Conservation (phyloP, 2,329 filamentous ascomycete species). For the Alternaria triticimaculans region DNA sequence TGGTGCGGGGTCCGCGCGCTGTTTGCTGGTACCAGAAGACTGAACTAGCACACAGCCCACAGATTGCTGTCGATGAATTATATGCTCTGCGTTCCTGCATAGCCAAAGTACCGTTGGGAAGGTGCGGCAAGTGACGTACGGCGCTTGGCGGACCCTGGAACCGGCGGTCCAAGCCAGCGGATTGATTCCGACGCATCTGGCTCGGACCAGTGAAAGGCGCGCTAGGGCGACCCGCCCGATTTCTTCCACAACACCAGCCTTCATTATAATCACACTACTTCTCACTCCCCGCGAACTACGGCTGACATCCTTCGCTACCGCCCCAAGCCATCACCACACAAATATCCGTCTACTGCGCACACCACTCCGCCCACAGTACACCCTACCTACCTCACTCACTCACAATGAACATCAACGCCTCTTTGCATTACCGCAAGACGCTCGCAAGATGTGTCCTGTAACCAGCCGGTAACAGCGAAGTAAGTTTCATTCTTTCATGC, state of each 20-base stretch:
- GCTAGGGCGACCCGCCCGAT: slow-evolving; percentile 16
- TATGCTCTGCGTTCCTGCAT: slow-evolving; percentile 14
- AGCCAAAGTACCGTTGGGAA: neutral
- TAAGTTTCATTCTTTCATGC: slow-evolving; percentile 15
- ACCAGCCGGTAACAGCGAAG: slow-evolving; percentile 33
- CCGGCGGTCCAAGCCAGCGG: slow-evolving; percentile 12
- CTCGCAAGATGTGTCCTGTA: slow-evolving; percentile 37
- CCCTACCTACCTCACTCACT: neutral
- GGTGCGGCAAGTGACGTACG: slow-evolving; percentile 14
- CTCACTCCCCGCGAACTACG: slow-evolving; percentile 12
- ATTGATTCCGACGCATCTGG: slow-evolving; percentile 13
- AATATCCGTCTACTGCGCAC: slow-evolving; percentile 3
- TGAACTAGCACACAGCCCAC: neutral
- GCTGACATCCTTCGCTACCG: slow-evolving; percentile 25
- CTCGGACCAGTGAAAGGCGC: slow-evolving; percentile 9
- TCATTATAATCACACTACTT: slow-evolving; percentile 14
- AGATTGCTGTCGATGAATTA: neutral
- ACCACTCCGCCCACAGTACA: neutral
- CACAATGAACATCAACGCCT: slow-evolving; percentile 36
- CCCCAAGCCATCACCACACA: slow-evolving; percentile 17
- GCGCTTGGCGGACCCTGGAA: slow-evolving; percentile 9
- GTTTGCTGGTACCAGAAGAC: neutral
- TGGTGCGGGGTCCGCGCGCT: neutral
- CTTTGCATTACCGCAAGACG: slow-evolving; percentile 35
- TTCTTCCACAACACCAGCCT: slow-evolving; percentile 19